phyloP scores from a whole-genome alignment of 2,329 filamentous ascomycete species.

The Botrytis pseudocinerea region DNA sequence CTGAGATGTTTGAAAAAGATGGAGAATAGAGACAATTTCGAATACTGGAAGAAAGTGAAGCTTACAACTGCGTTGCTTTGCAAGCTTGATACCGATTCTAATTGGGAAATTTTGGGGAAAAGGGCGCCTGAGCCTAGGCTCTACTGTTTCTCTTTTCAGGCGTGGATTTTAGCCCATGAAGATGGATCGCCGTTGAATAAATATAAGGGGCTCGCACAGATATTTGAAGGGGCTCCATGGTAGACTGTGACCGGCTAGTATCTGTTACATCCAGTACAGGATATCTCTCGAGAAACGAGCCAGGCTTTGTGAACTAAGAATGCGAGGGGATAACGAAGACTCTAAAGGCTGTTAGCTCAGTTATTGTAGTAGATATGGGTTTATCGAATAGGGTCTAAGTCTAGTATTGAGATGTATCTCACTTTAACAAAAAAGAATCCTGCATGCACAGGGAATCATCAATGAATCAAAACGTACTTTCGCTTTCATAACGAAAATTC shows the following conservation, averaged over 20 bases:
- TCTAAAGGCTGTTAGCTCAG: not conserved
- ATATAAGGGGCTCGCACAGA: constrained; percentile 5
- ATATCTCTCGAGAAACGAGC: not conserved
- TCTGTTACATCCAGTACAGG: not conserved
- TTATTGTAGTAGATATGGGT: not conserved
- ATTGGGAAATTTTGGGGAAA: not conserved
- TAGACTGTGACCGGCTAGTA: not conserved
- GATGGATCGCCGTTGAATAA: not conserved
- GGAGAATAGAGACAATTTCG: not conserved
- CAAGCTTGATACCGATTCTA: not conserved
- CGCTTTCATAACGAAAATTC: not conserved
- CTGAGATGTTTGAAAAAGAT: not conserved
- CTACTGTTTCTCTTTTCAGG: not conserved
- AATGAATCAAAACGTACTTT: not conserved
- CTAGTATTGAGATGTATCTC: not conserved
- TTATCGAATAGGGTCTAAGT: not conserved
- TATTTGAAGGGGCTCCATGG: not conserved
- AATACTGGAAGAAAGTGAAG: not conserved
- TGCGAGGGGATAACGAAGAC: not conserved
- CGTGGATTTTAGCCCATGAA: not conserved
- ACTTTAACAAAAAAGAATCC: not conserved
- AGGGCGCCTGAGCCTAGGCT: not conserved
- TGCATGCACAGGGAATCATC: not conserved
- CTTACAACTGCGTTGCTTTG: not conserved
- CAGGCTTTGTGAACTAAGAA: not conserved